A percentile compares a stretch with the other conserved stretches of the same genome.
Conservation (phyloP, 2,329 filamentous ascomycete genomes). For the Trichoderma afroharzianum region DNA sequence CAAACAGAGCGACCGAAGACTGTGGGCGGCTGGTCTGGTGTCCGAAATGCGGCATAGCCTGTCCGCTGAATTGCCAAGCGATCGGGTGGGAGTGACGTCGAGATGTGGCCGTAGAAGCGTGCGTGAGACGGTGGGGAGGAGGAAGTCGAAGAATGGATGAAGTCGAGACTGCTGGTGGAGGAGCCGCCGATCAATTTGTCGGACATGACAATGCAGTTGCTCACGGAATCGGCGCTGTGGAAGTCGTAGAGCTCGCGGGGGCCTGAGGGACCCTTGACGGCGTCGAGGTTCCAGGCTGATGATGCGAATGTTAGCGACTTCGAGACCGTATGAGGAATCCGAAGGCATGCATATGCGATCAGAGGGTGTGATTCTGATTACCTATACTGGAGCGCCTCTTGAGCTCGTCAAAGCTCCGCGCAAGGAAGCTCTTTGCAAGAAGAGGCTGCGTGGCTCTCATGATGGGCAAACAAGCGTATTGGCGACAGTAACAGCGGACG, state of each 20-base stretch:
- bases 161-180: slow-evolving; percentile 71
- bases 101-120: slow-evolving; percentile 84
- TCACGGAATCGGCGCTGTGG: slow-evolving; percentile 43
- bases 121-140: slow-evolving; percentile 49
- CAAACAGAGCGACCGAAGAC: slow-evolving; percentile 83
- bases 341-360: background rate
- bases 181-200: slow-evolving; percentile 84
- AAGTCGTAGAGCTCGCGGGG: slow-evolving; percentile 66
- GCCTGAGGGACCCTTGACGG: slow-evolving; percentile 59
- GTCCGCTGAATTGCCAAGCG: slow-evolving; percentile 70
- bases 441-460: slow-evolving; percentile 48
- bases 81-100: slow-evolving; percentile 74
- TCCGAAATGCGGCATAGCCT: slow-evolving; percentile 89
- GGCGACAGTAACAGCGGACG: background rate
- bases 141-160: slow-evolving; percentile 38
- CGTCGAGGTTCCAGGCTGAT: slow-evolving; percentile 65
- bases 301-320: background rate
- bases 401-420: slow-evolving; percentile 58
- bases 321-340: background rate
- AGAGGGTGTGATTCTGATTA: slow-evolving; percentile 25
- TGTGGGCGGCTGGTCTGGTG: slow-evolving; percentile 69
- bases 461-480: slow-evolving; percentile 14
- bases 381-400: slow-evolving; percentile 54
- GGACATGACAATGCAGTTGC: slow-evolving; percentile 72
- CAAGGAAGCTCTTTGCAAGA: slow-evolving; percentile 52